Conservation (phyloP, 2,329 filamentous ascomycete genomes). For the Sporothrix sp. region DNA sequence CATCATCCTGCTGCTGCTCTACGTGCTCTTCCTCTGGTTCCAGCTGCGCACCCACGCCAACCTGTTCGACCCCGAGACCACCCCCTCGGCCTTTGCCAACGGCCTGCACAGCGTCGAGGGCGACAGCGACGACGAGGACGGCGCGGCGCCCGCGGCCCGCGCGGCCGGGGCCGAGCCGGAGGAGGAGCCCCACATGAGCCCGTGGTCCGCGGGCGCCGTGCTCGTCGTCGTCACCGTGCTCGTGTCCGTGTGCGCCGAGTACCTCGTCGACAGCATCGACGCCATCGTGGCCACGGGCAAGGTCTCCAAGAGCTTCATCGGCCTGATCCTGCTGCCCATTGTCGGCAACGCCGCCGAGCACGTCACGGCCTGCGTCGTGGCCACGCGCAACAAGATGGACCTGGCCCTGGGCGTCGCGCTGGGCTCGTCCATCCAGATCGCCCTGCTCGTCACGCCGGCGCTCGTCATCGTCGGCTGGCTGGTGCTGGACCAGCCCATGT, state of each 20-base stretch:
- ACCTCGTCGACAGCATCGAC: constrained; percentile 65
- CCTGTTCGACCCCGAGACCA: constrained; percentile 53
- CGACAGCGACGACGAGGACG: constrained; percentile 14
- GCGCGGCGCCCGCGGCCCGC: constrained; percentile 32
- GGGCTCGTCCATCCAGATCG: constrained; percentile 74
- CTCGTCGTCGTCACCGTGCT: constrained; percentile 60
- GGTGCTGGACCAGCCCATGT: constrained; percentile 61
- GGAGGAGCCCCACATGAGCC: constrained; percentile 44
- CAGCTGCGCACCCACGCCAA: constrained; percentile 66
- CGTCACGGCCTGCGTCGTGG: constrained; percentile 71
- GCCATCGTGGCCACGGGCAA: constrained; percentile 49
- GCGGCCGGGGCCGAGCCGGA: too few species aligned
- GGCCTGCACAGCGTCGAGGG: constrained; percentile 13
- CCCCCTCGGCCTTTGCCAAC: constrained; percentile 15
- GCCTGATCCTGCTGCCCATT: constrained; percentile 70
- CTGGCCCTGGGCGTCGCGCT: constrained; percentile 71
- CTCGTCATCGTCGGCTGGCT: constrained; percentile 73
- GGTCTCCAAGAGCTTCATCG: constrained; percentile 65
- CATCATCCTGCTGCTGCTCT: constrained; percentile 64
- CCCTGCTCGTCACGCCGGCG: constrained; percentile 69
- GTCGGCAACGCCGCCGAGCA: constrained; percentile 79
- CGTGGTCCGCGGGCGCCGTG: constrained; percentile 53
- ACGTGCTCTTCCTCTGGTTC: constrained; percentile 68
- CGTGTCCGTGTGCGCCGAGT: constrained; percentile 72
- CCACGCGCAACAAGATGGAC: constrained; percentile 67